These are phyloP conservation scores for Chrysoporthe cubensis DNA, from an alignment of 2,329 filamentous ascomycete genomes.

Conservation along the genomic window DNA sequence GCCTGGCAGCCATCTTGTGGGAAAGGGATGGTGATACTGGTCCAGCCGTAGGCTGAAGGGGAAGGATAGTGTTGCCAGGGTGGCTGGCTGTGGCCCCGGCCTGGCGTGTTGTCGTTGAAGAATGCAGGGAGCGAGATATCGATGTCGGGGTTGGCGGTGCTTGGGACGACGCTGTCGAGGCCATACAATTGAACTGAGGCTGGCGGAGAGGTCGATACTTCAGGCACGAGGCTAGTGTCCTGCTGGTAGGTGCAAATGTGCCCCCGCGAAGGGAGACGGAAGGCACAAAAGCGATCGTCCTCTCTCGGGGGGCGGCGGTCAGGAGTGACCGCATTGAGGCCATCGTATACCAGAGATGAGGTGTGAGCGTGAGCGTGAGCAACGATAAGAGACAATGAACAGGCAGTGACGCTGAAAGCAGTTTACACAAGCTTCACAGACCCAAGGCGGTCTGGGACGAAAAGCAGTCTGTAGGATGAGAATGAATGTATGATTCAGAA, in stretches of 20 bases:
- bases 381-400: background rate
- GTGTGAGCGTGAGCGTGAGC: background rate
- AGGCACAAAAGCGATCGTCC: constrained; percentile 16
- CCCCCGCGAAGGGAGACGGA: constrained; percentile 8
- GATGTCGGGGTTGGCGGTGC: constrained; percentile 21
- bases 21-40: constrained; percentile 22
- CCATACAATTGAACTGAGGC: constrained; percentile 28
- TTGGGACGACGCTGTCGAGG: constrained; percentile 16
- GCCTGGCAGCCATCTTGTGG: constrained; percentile 30
- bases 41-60: constrained; percentile 26
- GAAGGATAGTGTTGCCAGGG: constrained; percentile 17
- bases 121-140: constrained; percentile 36
- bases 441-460: background rate
- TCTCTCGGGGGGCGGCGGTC: constrained; percentile 2
- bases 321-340: constrained; percentile 25
- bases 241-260: constrained; percentile 19
- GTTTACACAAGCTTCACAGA: background rate
- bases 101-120: constrained; percentile 26
- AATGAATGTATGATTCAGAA: constrained; percentile 1
- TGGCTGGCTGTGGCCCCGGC: constrained; percentile 27
- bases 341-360: constrained; percentile 15
- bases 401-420: background rate
- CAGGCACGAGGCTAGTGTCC: constrained; percentile 16
- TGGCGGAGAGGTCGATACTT: constrained; percentile 28
- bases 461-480: background rate